A percentile compares a stretch with the other conserved stretches of the same genome.
Conservation (phyloP, 116 monocot species). For the Cymodocea nodosa region DNA sequence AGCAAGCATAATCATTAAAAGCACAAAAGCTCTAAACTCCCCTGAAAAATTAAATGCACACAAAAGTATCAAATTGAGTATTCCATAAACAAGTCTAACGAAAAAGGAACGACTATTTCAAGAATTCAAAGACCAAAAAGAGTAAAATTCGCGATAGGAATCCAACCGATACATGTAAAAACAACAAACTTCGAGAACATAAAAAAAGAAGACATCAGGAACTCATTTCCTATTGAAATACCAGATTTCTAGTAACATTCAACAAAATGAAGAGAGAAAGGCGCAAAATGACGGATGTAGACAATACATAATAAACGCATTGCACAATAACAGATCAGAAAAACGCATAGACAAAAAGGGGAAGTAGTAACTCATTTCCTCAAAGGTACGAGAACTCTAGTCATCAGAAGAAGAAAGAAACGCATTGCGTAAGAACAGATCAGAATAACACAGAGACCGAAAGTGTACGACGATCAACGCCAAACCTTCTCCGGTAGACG, state of each 20-base stretch:
- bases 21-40: too few relatives aligned
- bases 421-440: background rate
- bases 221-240: background rate
- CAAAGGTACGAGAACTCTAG: background rate
- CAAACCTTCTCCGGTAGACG: slow-evolving; percentile 2
- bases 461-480: background rate
- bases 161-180: background rate
- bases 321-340: background rate
- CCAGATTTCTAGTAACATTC: background rate
- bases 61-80: too few relatives aligned
- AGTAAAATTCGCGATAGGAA: too few relatives aligned
- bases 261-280: background rate
- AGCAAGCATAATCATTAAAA: too few relatives aligned
- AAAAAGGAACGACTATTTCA: too few relatives aligned
- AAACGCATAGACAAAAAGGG: background rate
- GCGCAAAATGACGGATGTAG: background rate
- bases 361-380: too few relatives aligned
- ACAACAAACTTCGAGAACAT: background rate
- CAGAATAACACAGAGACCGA: background rate
- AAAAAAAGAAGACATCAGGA: too few relatives aligned
- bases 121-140: too few relatives aligned
- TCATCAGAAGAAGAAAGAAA: background rate
- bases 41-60: too few relatives aligned
- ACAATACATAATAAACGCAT: background rate
- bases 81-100: too few relatives aligned